These are phyloP conservation scores for Bullera alba DNA, from an alignment of 768 basidiomycete species.

Conservation along the genomic window DNA sequence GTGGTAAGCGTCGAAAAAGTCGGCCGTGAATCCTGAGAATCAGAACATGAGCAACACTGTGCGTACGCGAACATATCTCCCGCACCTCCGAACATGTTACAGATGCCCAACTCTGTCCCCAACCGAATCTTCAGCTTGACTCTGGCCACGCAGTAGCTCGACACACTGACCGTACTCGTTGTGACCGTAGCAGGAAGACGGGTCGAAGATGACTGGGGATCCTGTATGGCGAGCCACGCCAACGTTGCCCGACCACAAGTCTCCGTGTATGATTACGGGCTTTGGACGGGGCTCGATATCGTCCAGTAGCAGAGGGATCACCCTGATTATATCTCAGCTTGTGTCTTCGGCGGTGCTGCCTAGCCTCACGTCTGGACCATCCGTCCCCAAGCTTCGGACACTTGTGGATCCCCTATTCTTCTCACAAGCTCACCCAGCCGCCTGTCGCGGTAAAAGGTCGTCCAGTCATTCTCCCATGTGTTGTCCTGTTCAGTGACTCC, in stretches of 20 bases:
- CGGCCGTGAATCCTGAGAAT: slow-evolving; percentile 30
- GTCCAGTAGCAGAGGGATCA: slow-evolving; percentile 24
- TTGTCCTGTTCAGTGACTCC: slow-evolving; percentile 43
- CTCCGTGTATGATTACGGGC: slow-evolving; percentile 44
- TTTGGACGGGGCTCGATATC: slow-evolving; percentile 20
- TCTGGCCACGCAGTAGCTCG: no score
- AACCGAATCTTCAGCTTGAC: no score
- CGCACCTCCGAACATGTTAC: slow-evolving; percentile 45
- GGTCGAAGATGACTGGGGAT: slow-evolving; percentile 39
- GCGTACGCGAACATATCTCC: not conserved
- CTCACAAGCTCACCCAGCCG: slow-evolving; percentile 33
- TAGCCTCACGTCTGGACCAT: slow-evolving; percentile 24
- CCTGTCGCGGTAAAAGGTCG: slow-evolving; percentile 35
- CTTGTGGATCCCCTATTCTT: slow-evolving; percentile 23
- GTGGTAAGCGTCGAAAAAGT: slow-evolving; percentile 44
- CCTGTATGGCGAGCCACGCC: slow-evolving; percentile 22
- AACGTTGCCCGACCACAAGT: slow-evolving; percentile 46
- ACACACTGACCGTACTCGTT: slow-evolving; percentile 37
- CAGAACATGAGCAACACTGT: not conserved
- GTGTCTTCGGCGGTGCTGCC: not conserved
- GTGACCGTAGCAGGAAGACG: slow-evolving; percentile 36
- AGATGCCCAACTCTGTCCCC: slow-evolving; percentile 45
- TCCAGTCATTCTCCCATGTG: slow-evolving; percentile 35
- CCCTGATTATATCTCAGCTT: slow-evolving; percentile 12
- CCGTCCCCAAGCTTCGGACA: slow-evolving; percentile 23